Conservation (phyloP, 129 eudicot genomes). For the Centella asiatica region DNA sequence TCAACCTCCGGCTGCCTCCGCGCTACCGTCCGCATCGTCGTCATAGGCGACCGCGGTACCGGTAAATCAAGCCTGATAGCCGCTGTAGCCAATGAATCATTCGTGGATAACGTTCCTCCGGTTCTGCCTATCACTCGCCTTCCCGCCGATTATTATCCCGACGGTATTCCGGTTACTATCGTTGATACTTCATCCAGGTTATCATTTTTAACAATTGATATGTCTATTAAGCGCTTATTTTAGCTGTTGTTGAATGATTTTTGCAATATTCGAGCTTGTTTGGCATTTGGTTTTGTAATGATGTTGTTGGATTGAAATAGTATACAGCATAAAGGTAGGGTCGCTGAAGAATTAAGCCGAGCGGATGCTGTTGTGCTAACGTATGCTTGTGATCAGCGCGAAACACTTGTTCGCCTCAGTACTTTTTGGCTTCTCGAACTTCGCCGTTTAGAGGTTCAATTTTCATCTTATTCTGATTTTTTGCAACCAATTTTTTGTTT, state of each 20-base stretch:
- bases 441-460: slow-evolving; percentile 70
- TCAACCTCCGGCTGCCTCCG: slow-evolving; percentile 32
- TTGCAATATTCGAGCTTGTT: not conserved
- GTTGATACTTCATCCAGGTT: slow-evolving; percentile 88
- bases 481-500: not conserved
- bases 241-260: not conserved
- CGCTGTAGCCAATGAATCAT: slow-evolving; percentile 65
- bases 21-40: slow-evolving; percentile 66
- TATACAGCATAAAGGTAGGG: slow-evolving; percentile 61
- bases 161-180: slow-evolving; percentile 67
- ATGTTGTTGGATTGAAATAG: slow-evolving; percentile 21
- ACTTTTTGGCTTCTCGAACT: slow-evolving; percentile 88
- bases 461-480: not conserved
- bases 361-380: slow-evolving; percentile 89
- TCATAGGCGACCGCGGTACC: slow-evolving; percentile 79
- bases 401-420: slow-evolving; percentile 51
- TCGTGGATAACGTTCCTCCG: slow-evolving; percentile 57
- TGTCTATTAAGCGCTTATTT: not conserved
- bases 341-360: slow-evolving; percentile 76
- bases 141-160: slow-evolving; percentile 80
- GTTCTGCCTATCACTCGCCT: slow-evolving; percentile 86
- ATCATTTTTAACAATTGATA: not conserved
- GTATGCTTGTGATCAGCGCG: slow-evolving; percentile 85
- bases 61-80: slow-evolving; percentile 93
- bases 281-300: not conserved